Evolutionary conservation across 2,329 filamentous ascomycete species (phyloP).

Genomic region (Aspergillus pseudonomiae): DNA sequence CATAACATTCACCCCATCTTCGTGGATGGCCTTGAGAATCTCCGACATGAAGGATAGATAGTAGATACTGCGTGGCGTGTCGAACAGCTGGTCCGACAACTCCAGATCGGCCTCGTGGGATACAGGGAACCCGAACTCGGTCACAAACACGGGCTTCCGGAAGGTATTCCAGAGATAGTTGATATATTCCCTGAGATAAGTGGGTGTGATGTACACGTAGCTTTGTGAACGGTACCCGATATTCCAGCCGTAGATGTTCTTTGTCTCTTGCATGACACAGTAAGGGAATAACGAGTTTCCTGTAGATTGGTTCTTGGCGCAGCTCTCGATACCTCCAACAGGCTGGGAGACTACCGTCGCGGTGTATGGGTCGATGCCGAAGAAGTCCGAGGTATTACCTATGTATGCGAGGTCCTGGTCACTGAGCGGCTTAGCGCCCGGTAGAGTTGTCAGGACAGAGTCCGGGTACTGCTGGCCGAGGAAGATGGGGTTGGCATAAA

Average conservation of each 20-base stretch:
- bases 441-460: conserved; percentile 49
- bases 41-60: conserved; percentile 60
- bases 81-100: conserved; percentile 56
- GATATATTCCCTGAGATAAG: conserved; percentile 51
- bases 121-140: conserved; percentile 60
- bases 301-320: conserved; percentile 45
- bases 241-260: conserved; percentile 58
- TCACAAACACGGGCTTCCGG: conserved; percentile 49
- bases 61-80: conserved; percentile 58
- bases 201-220: conserved; percentile 61
- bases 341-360: conserved; percentile 57
- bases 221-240: conserved; percentile 60
- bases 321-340: conserved; percentile 50
- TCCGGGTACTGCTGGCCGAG: conserved; percentile 50
- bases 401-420: conserved; percentile 53
- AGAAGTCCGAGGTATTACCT: conserved; percentile 57
- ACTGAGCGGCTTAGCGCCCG: conserved; percentile 50
- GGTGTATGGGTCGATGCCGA: conserved; percentile 63
- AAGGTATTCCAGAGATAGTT: conserved; percentile 65
- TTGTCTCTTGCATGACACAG: conserved; percentile 55
- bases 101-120: conserved; percentile 51
- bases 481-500: conserved; percentile 51
- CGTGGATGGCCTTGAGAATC: conserved; percentile 58
- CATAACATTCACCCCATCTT: conserved; percentile 59
- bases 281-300: conserved; percentile 52